Percentiles rank a stretch among this genome's conserved stretches.
These are phyloP conservation scores for Agaricus blazei DNA, from an alignment of 768 basidiomycete genomes.

Conservation along the genomic window DNA sequence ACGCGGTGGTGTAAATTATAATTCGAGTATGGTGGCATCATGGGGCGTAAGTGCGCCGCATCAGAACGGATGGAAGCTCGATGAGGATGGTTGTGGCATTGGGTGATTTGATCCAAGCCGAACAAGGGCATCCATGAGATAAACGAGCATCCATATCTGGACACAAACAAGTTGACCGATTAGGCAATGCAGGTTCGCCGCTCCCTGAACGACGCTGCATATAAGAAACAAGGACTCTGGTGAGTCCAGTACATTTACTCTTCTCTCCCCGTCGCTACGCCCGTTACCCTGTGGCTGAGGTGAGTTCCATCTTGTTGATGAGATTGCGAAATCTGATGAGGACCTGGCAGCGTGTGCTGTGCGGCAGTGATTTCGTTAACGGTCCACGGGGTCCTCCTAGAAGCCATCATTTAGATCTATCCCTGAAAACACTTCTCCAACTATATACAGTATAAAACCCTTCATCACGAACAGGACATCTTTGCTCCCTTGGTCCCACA, in stretches of 20 bases:
- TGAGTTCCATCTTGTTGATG: neutral
- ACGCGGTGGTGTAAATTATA: too few species aligned
- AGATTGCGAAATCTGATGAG: neutral
- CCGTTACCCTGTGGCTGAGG: constrained; percentile 6
- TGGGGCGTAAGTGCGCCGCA: neutral
- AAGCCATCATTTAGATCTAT: neutral
- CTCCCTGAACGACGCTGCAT: neutral
- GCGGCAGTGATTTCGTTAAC: constrained; percentile 1
- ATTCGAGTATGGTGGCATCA: neutral
- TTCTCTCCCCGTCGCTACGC: neutral
- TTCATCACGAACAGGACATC: neutral
- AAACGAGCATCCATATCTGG: constrained; percentile 5
- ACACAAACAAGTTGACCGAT: constrained; percentile 4
- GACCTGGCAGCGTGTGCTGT: neutral
- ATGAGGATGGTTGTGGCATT: neutral
- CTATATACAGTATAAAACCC: constrained; percentile 2
- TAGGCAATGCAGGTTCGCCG: neutral
- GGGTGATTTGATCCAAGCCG: neutral
- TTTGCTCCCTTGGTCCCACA: neutral
- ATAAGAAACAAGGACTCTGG: constrained; percentile 1
- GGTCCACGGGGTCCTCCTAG: constrained; percentile 4
- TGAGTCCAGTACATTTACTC: neutral
- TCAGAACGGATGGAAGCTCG: constrained; percentile 3
- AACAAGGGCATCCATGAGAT: neutral
- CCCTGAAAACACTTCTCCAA: neutral